Evolutionary conservation across 2,329 filamentous ascomycete species (phyloP), one percentile per base, ranked within the genome.

Genomic region (Apiospora sp.): DNA sequence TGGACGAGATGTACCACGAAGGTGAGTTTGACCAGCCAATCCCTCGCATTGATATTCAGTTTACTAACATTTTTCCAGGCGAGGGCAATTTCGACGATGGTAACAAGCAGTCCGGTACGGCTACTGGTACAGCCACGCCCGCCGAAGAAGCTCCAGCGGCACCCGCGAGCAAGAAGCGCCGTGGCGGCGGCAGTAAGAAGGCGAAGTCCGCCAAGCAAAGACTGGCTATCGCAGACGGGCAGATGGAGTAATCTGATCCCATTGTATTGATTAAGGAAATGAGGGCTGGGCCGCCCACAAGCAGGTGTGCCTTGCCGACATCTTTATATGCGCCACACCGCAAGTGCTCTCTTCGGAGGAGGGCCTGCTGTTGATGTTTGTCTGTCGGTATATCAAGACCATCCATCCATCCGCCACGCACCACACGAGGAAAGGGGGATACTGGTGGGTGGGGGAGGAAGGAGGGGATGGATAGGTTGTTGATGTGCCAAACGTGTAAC

Each of bases 1-100:
- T 98, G 83, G 96, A 98, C 82, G 96, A 98, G 81, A 95, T 99
- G 94, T 99, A 99, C 85, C 96, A 99, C 82, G 96, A 99, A 88
- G 96, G 96, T 98, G 83, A 91, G 94, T 85, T 71, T 37, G 19
- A 41, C 51, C 34, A 64, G 12, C 58, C n/a, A 27, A n/a, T 12
- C 27, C 34, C 58, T 14, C 3, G 8, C 19, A 34, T 13, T 3
- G 37, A 41, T 41, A n/a, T 64, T 41, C 46, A 70, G 70, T 69
- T 37, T 75, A 74, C 81, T 84, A 80, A 88, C 78, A 1, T 54
- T 68, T 41, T 71, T 67, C 71, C 79, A 98, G 96, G 96, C 79
- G 96, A 99, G 87, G 96, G 96, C 73, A 92, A 98, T 81, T 99
- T 99, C 83, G 96, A 98, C 78, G 95, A 97, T 81, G 89, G 87